phyloP scores from a whole-genome alignment of 208 protist genomes.

The Entamoeba histolytica region DNA sequence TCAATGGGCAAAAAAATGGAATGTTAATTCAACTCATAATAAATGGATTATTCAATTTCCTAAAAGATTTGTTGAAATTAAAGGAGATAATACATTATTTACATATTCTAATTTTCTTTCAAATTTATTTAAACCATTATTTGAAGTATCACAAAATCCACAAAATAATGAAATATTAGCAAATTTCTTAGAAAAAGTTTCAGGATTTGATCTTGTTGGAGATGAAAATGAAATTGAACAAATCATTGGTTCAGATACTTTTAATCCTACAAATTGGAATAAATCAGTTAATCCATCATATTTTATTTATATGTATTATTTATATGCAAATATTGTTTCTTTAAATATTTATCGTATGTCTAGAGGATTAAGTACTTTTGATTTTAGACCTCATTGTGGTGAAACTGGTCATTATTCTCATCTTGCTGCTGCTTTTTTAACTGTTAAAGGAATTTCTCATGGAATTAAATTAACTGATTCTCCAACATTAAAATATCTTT shows the following conservation, averaged over 20 bases:
- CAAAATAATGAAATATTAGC: slow-evolving; percentile 66
- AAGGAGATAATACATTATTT: background rate
- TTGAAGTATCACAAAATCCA: slow-evolving; percentile 79
- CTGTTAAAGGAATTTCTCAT: slow-evolving; percentile 72
- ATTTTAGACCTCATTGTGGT: slow-evolving; percentile 80
- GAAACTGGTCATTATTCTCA: slow-evolving; percentile 51
- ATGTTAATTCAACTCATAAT: background rate
- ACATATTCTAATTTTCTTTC: background rate
- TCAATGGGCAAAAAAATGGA: background rate
- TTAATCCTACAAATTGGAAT: slow-evolving; percentile 62
- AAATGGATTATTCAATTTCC: slow-evolving; percentile 23
- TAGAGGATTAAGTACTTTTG: slow-evolving; percentile 62
- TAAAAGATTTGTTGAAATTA: background rate
- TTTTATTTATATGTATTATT: slow-evolving; percentile 88
- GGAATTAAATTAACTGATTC: slow-evolving; percentile 24
- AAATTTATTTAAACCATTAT: slow-evolving; percentile 82
- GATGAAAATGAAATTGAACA: slow-evolving; percentile 77
- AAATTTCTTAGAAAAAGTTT: slow-evolving; percentile 78
- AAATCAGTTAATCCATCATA: slow-evolving; percentile 82
- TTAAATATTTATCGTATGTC: slow-evolving; percentile 74
- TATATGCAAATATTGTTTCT: slow-evolving; percentile 84
- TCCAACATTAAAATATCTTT: slow-evolving; percentile 83
- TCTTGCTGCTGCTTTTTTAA: slow-evolving; percentile 46
- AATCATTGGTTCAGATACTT: background rate
- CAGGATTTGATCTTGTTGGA: slow-evolving; percentile 85